Evolutionary conservation across 352 stramenopile genomes (phyloP).

Genomic region (Thalassiosira livingstoniorum): DNA sequence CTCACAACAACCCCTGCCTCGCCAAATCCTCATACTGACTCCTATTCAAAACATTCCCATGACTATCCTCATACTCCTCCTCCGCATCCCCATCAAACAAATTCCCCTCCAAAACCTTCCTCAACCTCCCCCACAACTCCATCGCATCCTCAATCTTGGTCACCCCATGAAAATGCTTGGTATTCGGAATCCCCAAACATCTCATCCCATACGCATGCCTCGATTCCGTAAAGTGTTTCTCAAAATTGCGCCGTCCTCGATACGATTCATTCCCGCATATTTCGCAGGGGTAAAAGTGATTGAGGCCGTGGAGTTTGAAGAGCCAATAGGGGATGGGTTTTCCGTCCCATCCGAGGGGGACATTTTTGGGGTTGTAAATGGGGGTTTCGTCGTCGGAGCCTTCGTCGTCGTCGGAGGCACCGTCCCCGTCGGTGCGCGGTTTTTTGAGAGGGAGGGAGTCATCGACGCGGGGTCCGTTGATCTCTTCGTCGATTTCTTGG

Average conservation of each 20-base stretch:
- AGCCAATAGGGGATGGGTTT: constrained; percentile 99
- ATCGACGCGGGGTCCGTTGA: constrained; percentile 61
- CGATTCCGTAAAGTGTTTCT: constrained; percentile 98
- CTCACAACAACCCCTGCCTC: constrained; percentile 94
- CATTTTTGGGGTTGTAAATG: constrained; percentile 99
- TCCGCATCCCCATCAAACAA: constrained; percentile 91
- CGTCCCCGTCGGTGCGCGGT: constrained; percentile 64
- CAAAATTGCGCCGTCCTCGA: constrained; percentile 95
- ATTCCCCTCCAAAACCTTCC: constrained; percentile 92
- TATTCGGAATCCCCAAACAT: constrained; percentile 99
- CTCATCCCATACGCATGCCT: constrained; percentile 98
- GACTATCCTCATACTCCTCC: constrained; percentile 99
- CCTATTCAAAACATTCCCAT: constrained; percentile 97
- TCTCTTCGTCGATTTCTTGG: constrained; percentile 87
- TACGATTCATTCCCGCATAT: constrained; percentile 99
- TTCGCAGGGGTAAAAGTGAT: constrained; percentile 98
- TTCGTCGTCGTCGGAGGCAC: constrained; percentile 89
- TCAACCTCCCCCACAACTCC: constrained; percentile 95
- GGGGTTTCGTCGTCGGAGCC: constrained; percentile 93
- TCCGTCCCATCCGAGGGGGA: constrained; percentile 98
- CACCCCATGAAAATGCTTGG: constrained; percentile 99
- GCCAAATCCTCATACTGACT: constrained; percentile 98
- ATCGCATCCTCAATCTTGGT: constrained; percentile 96
- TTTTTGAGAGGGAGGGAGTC: constrained; percentile 49
- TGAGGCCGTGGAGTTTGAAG: constrained; percentile 99